Base-by-base conservation (phyloP, 1,139 yeast species). In the Pichia sp. region DNA sequence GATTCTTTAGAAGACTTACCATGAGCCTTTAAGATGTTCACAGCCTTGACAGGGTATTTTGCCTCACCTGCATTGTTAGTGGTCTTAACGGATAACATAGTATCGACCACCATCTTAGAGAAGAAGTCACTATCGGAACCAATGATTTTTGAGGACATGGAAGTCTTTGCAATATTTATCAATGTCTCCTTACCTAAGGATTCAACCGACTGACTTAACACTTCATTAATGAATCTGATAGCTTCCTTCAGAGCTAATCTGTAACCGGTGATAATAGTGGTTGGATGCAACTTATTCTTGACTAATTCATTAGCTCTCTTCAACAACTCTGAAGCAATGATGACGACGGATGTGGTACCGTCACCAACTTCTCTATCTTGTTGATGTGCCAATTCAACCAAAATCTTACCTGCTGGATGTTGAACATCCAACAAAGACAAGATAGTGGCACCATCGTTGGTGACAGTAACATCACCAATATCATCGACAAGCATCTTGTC, bases 331-430 rank as follows among this genome's bases (percentile, higher is more conserved):
- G 94, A 74, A 22, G 98, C 97, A 58, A 91, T 81, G 46, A 91
- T 86, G 32, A 91, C 97, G 33, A 91, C 97, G n/a, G 94, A 82
- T 1, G 94, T 83, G 32, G 94, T 84, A 51, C 99, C 99, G 58
- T 93, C 99, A 40, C 99, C 99, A 40, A 93, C 96, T 63, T 93
- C 98, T 55, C 96, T 77, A 60, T 93, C 99, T 65, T 93, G 99
- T 60, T 93, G 98, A 60, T 91, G 96, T 4, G 98, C 99, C 56
- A 93, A 72, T 57, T 93, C 98, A 33, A 93, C 98, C 45, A 93
- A 69, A 49, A 93, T 91, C 64, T 86, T 87, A 17, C 98, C 98
- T 0, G 98, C 98, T 24, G 99, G 99, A 59, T 93, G 99, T 62
- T 93, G 96, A 37, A 93, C 97, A 58, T 93, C 98, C 47, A 93